These are phyloP conservation scores for Pichia phayaonensis DNA, from an alignment of 805 yeast species.

Conservation along the genomic window DNA sequence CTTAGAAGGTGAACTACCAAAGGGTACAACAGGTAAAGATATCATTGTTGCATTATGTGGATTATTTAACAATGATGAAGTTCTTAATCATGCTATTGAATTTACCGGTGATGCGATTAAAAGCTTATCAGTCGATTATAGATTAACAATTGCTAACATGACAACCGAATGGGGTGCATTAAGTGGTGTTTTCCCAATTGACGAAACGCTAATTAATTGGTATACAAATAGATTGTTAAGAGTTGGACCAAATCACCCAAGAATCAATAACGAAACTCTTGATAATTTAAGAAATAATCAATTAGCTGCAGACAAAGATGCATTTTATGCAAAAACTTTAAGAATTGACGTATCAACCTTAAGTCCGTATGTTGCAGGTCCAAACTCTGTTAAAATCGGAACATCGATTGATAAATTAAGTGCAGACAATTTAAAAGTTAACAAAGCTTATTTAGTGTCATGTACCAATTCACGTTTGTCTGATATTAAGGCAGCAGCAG, in stretches of 20 bases:
- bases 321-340: conserved; percentile 82
- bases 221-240: conserved; percentile 54
- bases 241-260: conserved; percentile 55
- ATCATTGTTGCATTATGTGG: conserved; percentile 97
- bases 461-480: conserved; percentile 93
- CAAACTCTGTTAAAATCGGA: conserved; percentile 92
- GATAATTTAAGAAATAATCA: conserved; percentile 37
- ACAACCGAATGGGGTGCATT: conserved; percentile 99
- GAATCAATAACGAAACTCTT: conserved; percentile 61
- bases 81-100: conserved; percentile 87
- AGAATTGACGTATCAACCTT: conserved; percentile 71
- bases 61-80: conserved; percentile 84
- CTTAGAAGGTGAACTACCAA: conserved; percentile 69
- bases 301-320: conserved; percentile 59
- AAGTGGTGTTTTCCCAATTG: conserved; percentile 97
- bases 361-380: conserved; percentile 90
- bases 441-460: conserved; percentile 95
- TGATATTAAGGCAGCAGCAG: conserved; percentile 93
- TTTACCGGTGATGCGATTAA: conserved; percentile 78
- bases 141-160: conserved; percentile 93
- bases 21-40: conserved; percentile 92
- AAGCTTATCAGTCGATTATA: conserved; percentile 66
- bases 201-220: conserved; percentile 66
- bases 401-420: conserved; percentile 72
- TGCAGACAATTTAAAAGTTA: conserved; percentile 61